Evolutionary conservation across 1,284 basidiomycete species (phyloP).

Genomic region (Cryptococcus sp.): DNA sequence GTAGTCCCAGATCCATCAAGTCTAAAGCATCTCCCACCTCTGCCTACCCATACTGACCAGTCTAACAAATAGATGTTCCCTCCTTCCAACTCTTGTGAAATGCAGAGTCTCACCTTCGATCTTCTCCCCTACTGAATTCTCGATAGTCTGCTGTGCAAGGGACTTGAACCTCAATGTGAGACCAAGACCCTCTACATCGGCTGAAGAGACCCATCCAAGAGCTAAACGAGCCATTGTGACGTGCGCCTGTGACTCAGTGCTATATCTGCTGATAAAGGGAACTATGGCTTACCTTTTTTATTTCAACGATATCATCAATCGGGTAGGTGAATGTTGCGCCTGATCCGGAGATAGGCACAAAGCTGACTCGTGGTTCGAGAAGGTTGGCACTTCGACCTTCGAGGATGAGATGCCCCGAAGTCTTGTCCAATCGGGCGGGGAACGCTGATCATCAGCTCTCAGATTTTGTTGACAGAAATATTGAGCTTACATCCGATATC

Average conservation of each 20-base stretch:
- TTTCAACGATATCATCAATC: conserved; percentile 48
- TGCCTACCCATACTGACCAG: conserved; percentile 47
- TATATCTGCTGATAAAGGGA: neutral
- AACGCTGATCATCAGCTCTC: conserved; percentile 29
- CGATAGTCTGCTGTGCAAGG: conserved; percentile 17
- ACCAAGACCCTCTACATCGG: conserved; percentile 46
- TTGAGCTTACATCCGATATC: conserved; percentile 29
- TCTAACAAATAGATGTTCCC: conserved; percentile 49
- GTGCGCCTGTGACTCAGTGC: conserved; percentile 26
- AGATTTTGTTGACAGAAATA: neutral
- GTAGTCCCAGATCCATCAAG: too few relatives aligned
- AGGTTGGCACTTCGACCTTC: conserved; percentile 24
- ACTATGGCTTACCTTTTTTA: conserved; percentile 44
- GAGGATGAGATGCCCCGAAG: conserved; percentile 44
- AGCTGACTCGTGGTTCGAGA: conserved; percentile 31
- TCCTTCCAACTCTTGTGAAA: conserved; percentile 45
- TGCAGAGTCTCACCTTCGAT: conserved; percentile 35
- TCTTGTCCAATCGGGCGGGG: conserved; percentile 43
- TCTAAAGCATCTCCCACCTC: conserved; percentile 48
- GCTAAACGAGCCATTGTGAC: conserved; percentile 47
- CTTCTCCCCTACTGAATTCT: conserved; percentile 12
- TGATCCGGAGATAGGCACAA: conserved; percentile 33
- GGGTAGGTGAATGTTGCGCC: conserved; percentile 31
- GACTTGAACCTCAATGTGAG: conserved; percentile 40
- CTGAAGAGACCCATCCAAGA: conserved; percentile 47